Base-by-base conservation (phyloP, 225 moss, liverwort and hornwort genomes). In the Anthoceros angustus region DNA sequence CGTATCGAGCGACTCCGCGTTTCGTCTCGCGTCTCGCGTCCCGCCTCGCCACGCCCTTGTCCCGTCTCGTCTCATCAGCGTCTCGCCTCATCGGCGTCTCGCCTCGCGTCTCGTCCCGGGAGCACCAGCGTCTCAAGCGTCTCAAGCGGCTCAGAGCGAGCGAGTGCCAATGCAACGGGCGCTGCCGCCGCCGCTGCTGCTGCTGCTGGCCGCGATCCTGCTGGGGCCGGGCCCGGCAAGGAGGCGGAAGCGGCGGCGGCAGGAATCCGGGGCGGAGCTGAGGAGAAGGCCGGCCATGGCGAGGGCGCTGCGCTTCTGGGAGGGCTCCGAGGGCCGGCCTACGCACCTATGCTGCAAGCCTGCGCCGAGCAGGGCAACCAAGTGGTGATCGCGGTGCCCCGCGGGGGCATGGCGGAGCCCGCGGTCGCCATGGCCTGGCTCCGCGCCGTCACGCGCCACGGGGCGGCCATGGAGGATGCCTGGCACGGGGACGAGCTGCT, bases 121-220 rank as follows among this genome's bases (percentile, higher is more conserved):
- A 32, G 32, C 32, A 32, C 32, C 32, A 32, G 32, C 32, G 32
- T 32, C 32, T 32, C 32, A 32, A 32, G 32, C 32, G 32, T 32
- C 32, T 32, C 32, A 32, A 32, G 32, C 32, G 32, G 32, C 32
- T 32, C 32, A 32, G 55, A 55, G 55, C 7, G 55, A 55, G 55
- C 1, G 55, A 18, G 14, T 12, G 46, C 46, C 55, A 55, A 55
- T 55, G 55, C 55, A 55, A 11, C 45, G 16, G 45, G 3, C 55
- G 23, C 55, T 55, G 45, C 55, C 23, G 55, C 55, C 23, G 55
- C 55, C 18, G 16, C 55, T 55, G n/a, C 55, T 55, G 55, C 55
- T 55, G n/a, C 46, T 48, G 46, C 23, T 55, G 5, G 18, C n/a
- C 55, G 55, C 55, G n/a, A 23, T 15, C 18, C n/a, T 15, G 8